These are phyloP conservation scores for Triticum turgidum DNA, from an alignment of 176 grass and related monocot genomes.

Conservation along the genomic window DNA sequence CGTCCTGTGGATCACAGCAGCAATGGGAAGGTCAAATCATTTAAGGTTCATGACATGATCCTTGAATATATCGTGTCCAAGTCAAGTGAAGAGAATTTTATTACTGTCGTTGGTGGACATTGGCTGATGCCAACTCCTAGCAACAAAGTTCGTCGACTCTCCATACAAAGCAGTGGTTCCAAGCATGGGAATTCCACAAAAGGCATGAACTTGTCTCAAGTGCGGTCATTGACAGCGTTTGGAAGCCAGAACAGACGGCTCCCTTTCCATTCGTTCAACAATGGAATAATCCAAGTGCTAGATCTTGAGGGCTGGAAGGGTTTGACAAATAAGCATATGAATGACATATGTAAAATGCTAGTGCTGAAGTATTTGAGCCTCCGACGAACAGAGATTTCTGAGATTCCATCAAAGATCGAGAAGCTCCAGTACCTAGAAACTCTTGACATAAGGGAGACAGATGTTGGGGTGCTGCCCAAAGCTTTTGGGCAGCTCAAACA, in stretches of 20 bases:
- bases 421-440: background rate
- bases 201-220: no score
- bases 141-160: no score
- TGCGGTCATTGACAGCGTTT: no score
- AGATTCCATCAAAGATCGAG: background rate
- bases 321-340: background rate
- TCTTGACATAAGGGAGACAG: background rate
- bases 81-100: background rate
- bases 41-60: background rate
- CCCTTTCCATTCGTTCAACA: no score
- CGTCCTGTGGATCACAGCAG: background rate
- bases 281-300: background rate
- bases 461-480: background rate
- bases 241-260: no score
- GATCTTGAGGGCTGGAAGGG: background rate
- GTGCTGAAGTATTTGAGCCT: background rate
- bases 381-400: background rate
- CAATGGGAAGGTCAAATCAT: conserved; percentile 22
- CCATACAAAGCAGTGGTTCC: no score
- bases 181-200: no score
- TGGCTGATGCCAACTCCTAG: no score
- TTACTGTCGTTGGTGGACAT: background rate
- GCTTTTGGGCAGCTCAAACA: background rate
- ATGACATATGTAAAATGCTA: background rate
- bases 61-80: background rate